Evolutionary conservation across 441 rosid species (phyloP).

Genomic region (Populus hybrid): DNA sequence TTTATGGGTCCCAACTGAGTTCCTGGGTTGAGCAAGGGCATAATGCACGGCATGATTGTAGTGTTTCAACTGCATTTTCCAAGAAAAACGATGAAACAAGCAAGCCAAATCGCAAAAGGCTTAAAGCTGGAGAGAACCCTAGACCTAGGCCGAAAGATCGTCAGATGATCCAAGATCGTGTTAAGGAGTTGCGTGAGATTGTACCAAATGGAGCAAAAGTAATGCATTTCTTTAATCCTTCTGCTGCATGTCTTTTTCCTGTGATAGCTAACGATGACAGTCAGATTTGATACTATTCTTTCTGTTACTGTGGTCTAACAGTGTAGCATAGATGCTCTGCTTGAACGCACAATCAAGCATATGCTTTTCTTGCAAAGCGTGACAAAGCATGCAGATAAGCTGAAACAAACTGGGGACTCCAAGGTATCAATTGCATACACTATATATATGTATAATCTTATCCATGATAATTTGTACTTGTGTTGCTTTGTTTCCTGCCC

Average conservation of each 20-base stretch:
- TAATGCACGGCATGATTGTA: slow-evolving; percentile 44
- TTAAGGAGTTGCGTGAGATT: slow-evolving; percentile 94
- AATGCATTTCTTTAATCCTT: slow-evolving; percentile 26
- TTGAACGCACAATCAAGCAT: slow-evolving; percentile 90
- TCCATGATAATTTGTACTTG: background rate
- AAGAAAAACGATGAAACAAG: slow-evolving; percentile 58
- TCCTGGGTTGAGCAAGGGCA: slow-evolving; percentile 80
- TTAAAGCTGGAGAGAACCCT: slow-evolving; percentile 92
- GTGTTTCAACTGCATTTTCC: slow-evolving; percentile 55
- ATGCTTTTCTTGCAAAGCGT: slow-evolving; percentile 78
- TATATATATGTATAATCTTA: background rate
- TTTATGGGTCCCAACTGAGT: slow-evolving; percentile 71
- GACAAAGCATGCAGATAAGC: slow-evolving; percentile 54
- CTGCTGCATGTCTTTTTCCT: background rate
- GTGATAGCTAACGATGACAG: background rate
- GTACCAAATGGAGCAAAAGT: slow-evolving; percentile 94
- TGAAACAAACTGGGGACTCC: slow-evolving; percentile 74
- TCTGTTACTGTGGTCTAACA: slow-evolving; percentile 37
- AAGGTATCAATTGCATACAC: slow-evolving; percentile 45
- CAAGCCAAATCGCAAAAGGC: slow-evolving; percentile 77
- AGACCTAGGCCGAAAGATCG: slow-evolving; percentile 98
- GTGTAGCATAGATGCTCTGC: slow-evolving; percentile 95
- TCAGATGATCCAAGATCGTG: slow-evolving; percentile 97
- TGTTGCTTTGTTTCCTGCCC: background rate
- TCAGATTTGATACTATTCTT: background rate